Percentiles rank a stretch among this genome's conserved stretches.
Evolutionary conservation across 129 eudicot genomes (phyloP).

Genomic region (Cynara cardunculus): DNA sequence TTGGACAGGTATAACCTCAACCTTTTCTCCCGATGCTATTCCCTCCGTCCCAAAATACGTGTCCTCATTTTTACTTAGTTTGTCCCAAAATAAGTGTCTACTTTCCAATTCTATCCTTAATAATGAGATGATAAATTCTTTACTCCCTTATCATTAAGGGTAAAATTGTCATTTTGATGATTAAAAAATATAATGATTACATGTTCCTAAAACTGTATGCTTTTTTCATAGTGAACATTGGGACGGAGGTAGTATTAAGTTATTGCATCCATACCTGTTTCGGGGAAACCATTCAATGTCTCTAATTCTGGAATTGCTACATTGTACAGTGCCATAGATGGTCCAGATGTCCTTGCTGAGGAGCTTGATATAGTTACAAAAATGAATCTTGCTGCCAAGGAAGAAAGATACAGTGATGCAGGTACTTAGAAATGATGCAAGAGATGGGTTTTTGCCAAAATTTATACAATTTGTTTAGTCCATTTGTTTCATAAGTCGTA

Average conservation of each 20-base stretch:
- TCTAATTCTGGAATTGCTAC: background rate
- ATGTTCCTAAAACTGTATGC: background rate
- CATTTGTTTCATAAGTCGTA: background rate
- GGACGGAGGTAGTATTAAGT: background rate
- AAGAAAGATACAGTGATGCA: constrained; percentile 70
- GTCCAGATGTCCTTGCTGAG: constrained; percentile 62
- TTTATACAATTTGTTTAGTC: background rate
- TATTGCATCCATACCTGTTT: background rate
- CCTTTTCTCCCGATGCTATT: background rate
- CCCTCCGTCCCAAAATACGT: background rate
- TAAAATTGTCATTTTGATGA: background rate
- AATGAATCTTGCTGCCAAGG: constrained; percentile 51
- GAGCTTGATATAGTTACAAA: constrained; percentile 53
- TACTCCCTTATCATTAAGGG: background rate
- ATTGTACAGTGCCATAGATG: constrained; percentile 58
- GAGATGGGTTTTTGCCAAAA: background rate
- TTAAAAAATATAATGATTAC: background rate
- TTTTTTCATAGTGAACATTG: background rate
- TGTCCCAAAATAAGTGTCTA: background rate
- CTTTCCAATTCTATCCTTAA: background rate
- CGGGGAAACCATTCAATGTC: constrained; percentile 4
- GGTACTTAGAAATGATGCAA: constrained; percentile 29
- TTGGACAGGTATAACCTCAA: constrained; percentile 50
- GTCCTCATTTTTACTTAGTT: background rate
- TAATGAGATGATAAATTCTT: background rate